Base-by-base conservation (phyloP, 768 basidiomycete species). In the Albatrellus ellisii region DNA sequence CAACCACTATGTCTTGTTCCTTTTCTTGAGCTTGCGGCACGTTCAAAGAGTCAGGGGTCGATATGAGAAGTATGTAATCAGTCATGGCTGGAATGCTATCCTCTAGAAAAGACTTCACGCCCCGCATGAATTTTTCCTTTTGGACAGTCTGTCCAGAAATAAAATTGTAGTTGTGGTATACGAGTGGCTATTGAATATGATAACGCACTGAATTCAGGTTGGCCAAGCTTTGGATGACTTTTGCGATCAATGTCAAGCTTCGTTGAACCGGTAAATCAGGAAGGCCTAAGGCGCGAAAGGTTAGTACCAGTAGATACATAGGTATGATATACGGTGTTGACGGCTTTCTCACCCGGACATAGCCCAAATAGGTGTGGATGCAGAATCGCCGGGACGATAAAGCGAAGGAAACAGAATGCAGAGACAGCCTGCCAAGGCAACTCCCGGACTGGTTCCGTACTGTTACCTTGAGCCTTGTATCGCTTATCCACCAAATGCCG, bases 341-440 rank as follows among this genome's bases (percentile, higher is more conserved):
- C 20, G n/a, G 14, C 3, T n/a, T 26, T 37, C 63, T 25, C 56
- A 84, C 86, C 86, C 56, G 76, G 74, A 50, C 67, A 77, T 39
- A 92, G 64, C 20, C 83, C 79, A 54, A 86, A 91, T 4, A 88
- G 61, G 58, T 89, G 83, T 1, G 89, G 89, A 56, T 86, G 75
- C n/a, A 91, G 68, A 44, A 92, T 83, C 18, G 84, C 89, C 26
- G 89, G 90, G 20, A 87, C 84, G 46, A 92, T 80, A 58, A 91
- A 89, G 31, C 89, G 74, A 32, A 92, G 69, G 60, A 91, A 92
- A 56, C 83, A 77, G 56, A 92, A 91, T 1, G 89, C 88, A 26
- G 83, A 86, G 32, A 92, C 83, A 52, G 81, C 78, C 56, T 89
- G 87, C 70, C 74, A 77, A 26, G 75, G 82, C 25, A 87, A 61